phyloP scores from a whole-genome alignment of 2,329 filamentous ascomycete genomes.

The Volutella citrinella region DNA sequence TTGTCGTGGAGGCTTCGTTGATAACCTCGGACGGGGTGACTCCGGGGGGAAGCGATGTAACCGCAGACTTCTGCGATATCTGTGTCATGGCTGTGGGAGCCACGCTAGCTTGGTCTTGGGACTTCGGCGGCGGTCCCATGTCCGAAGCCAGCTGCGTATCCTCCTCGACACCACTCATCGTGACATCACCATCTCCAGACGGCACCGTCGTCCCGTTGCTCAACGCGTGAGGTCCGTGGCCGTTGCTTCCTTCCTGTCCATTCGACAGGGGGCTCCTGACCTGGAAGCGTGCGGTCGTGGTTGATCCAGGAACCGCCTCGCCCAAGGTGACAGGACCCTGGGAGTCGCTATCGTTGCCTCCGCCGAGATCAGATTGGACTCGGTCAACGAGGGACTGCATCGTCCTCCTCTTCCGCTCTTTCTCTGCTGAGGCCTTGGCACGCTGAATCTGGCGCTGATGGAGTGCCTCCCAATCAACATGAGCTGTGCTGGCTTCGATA shows the following conservation, averaged over 20 bases:
- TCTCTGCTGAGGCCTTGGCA: constrained; percentile 56
- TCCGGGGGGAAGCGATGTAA: constrained; percentile 56
- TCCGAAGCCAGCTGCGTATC: constrained; percentile 46
- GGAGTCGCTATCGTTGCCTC: constrained; percentile 51
- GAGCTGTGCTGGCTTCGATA: constrained; percentile 65
- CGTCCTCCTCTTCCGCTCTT: constrained; percentile 60
- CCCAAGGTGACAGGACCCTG: constrained; percentile 60
- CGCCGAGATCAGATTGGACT: constrained; percentile 49
- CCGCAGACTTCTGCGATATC: constrained; percentile 61
- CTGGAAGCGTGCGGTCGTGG: constrained; percentile 53
- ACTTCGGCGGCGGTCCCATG: constrained; percentile 48
- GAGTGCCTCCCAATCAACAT: constrained; percentile 78
- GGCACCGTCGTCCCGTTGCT: constrained; percentile 57
- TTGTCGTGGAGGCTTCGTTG: constrained; percentile 93
- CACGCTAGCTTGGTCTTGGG: constrained; percentile 34
- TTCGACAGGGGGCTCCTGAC: constrained; percentile 59
- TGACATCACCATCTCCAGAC: constrained; percentile 51
- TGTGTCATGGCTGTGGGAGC: constrained; percentile 50
- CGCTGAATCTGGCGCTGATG: constrained; percentile 71
- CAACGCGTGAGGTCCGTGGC: constrained; percentile 35
- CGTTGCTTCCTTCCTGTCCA: constrained; percentile 44
- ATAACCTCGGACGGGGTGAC: constrained; percentile 57
- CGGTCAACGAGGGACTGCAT: constrained; percentile 53
- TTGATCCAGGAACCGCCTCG: constrained; percentile 57
- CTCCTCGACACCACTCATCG: constrained; percentile 58